These are phyloP conservation scores for Trichoderma aggressivum DNA, from an alignment of 2,329 filamentous ascomycete species.

Conservation along the genomic window DNA sequence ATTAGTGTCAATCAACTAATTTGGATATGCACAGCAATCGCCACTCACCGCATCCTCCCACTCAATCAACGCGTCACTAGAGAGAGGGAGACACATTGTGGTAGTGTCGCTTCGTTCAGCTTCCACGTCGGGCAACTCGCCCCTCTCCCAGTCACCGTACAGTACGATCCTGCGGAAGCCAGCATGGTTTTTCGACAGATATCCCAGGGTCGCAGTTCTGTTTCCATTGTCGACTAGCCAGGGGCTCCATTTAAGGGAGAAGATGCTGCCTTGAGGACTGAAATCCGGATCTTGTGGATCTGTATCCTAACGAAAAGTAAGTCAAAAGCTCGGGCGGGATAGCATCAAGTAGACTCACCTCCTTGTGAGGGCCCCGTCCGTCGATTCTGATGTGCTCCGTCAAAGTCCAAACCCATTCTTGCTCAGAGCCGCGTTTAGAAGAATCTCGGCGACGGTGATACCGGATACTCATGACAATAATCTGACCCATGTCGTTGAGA, in stretches of 20 bases:
- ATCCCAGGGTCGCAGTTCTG: conserved; percentile 46
- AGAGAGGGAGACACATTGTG: conserved; percentile 50
- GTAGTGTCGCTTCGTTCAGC: conserved; percentile 42
- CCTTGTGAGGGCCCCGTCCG: conserved; percentile 44
- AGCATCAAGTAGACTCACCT: conserved; percentile 3
- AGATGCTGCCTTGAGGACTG: conserved; percentile 46
- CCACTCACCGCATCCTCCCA: conserved; percentile 51
- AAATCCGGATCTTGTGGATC: conserved; percentile 46
- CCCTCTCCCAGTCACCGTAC: conserved; percentile 33
- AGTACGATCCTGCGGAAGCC: conserved; percentile 53
- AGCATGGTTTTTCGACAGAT: conserved; percentile 49
- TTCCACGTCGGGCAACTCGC: conserved; percentile 36
- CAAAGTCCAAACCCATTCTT: conserved; percentile 46
- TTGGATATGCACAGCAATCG: background rate
- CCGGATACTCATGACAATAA: conserved; percentile 51
- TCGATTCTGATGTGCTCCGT: conserved; percentile 49
- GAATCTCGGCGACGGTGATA: conserved; percentile 29
- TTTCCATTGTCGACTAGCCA: conserved; percentile 41
- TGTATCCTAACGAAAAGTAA: conserved; percentile 23
- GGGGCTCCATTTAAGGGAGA: conserved; percentile 53
- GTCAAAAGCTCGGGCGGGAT: background rate
- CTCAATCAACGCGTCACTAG: conserved; percentile 51
- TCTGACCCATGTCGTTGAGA: conserved; percentile 46
- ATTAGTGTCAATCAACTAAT: conserved; percentile 16
- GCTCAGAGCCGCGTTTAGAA: conserved; percentile 21